Evolutionary conservation across 371 early-diverging fungal species (phyloP).

Genomic region (Circinella minor): DNA sequence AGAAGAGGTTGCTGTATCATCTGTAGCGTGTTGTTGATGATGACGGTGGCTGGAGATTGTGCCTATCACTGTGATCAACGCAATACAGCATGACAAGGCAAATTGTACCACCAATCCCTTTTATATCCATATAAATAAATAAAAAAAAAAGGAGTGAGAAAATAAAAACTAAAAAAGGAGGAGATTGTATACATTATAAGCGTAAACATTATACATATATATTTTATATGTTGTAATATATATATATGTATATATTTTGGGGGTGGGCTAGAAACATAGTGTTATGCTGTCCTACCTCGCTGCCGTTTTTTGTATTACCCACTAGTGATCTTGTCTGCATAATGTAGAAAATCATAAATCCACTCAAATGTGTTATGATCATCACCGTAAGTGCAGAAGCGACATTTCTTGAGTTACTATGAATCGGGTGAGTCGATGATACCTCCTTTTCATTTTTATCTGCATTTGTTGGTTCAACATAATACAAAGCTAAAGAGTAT

Average conservation of each 20-base stretch:
- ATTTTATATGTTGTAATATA: neutral
- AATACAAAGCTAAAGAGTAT: constrained; percentile 48
- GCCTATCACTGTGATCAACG: constrained; percentile 15
- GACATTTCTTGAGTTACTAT: constrained; percentile 8
- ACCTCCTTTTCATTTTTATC: constrained; percentile 18
- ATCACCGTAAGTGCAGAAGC: constrained; percentile 41
- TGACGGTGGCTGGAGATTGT: constrained; percentile 11
- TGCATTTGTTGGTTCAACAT: constrained; percentile 28
- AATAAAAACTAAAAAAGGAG: neutral
- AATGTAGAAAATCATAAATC: constrained; percentile 40
- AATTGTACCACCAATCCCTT: constrained; percentile 27
- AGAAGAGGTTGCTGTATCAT: neutral
- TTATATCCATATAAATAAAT: constrained; percentile 7
- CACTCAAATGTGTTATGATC: constrained; percentile 37
- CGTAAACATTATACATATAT: neutral
- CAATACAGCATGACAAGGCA: constrained; percentile 18
- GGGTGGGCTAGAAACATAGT: neutral
- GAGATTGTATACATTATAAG: neutral
- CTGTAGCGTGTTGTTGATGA: constrained; percentile 18
- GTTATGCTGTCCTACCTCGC: constrained; percentile 11
- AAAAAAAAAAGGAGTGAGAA: neutral
- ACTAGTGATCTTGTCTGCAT: constrained; percentile 27
- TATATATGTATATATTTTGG: too few species aligned
- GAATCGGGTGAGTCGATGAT: constrained; percentile 1
- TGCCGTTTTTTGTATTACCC: constrained; percentile 8